phyloP scores from a whole-genome alignment of 2,329 filamentous ascomycete species.

The Mariannaea sp. region DNA sequence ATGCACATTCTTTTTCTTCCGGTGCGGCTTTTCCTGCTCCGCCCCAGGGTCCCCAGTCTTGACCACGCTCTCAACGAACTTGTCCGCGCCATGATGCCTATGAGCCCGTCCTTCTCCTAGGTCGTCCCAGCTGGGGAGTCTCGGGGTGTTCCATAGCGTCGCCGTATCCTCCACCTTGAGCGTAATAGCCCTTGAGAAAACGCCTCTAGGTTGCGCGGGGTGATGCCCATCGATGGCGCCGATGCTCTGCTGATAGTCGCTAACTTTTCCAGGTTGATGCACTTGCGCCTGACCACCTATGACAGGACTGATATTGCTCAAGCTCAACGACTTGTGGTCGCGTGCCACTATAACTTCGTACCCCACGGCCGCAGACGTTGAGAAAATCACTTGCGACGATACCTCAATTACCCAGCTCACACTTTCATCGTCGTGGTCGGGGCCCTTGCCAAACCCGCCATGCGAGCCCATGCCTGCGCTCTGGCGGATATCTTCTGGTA shows the following conservation, averaged over 20 bases:
- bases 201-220: constrained; percentile 69
- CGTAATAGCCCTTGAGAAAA: constrained; percentile 81
- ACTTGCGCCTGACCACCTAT: constrained; percentile 52
- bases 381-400: constrained; percentile 92
- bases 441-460: constrained; percentile 52
- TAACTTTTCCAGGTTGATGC: constrained; percentile 71
- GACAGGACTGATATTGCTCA: constrained; percentile 58
- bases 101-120: constrained; percentile 39
- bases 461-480: constrained; percentile 57
- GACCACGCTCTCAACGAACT: constrained; percentile 42
- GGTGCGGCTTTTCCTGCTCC: constrained; percentile 36
- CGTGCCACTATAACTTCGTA: constrained; percentile 87
- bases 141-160: constrained; percentile 90
- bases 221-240: constrained; percentile 63
- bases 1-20: constrained; percentile 79
- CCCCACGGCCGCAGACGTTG: constrained; percentile 80
- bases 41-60: constrained; percentile 42
- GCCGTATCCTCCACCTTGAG: constrained; percentile 86
- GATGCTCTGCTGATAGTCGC: constrained; percentile 73
- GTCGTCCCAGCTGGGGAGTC: constrained; percentile 70
- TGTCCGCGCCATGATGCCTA: constrained; percentile 35
- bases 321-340: constrained; percentile 79
- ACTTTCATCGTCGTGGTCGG: constrained; percentile 56
- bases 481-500: constrained; percentile 78
- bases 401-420: constrained; percentile 91